Evolutionary conservation across 306 rosid genomes (phyloP).

Genomic region (Luffa acutangula): DNA sequence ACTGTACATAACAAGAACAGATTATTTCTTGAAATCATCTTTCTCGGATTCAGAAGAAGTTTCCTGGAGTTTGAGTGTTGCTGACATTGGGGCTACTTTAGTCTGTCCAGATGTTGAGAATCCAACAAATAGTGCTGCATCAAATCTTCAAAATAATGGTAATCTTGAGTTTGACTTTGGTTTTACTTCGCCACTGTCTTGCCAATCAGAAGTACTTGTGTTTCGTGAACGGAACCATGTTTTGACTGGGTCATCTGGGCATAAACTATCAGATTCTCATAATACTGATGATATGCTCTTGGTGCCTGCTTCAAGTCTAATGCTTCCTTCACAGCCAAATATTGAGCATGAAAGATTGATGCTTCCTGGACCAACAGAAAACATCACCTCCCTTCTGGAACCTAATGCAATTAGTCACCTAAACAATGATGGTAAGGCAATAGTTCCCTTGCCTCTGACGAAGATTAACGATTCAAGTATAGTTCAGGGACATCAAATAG

Average conservation of each 20-base stretch:
- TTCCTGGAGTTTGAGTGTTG: conserved; percentile 53
- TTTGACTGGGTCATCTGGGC: conserved; percentile 21
- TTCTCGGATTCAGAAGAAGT: conserved; percentile 32
- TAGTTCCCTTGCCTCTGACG: conserved; percentile 15
- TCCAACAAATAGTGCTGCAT: conserved; percentile 11
- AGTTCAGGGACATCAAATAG: conserved; percentile 13
- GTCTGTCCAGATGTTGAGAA: conserved; percentile 35
- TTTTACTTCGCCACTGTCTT: conserved; percentile 48
- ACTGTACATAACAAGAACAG: conserved; percentile 54
- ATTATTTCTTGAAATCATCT: conserved; percentile 43
- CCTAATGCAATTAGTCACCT: conserved; percentile 5
- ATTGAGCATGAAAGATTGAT: conserved; percentile 16
- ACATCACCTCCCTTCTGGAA: conserved; percentile 17
- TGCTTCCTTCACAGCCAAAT: conserved; percentile 24
- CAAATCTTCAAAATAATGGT: conserved; percentile 21
- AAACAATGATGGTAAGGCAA: conserved; percentile 14
- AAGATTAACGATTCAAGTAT: conserved; percentile 16
- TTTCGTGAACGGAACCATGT: conserved; percentile 29
- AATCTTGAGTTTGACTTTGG: conserved; percentile 28
- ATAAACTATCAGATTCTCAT: conserved; percentile 12
- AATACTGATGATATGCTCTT: conserved; percentile 6
- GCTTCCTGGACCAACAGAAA: conserved; percentile 17
- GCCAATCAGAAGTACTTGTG: conserved; percentile 41
- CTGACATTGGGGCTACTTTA: conserved; percentile 52
- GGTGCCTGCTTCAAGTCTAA: conserved; percentile 15